A percentile compares a stretch with the other conserved stretches of the same genome.
phyloP scores from a whole-genome alignment of 257 asterid species.

The Fraxinus anomala region DNA sequence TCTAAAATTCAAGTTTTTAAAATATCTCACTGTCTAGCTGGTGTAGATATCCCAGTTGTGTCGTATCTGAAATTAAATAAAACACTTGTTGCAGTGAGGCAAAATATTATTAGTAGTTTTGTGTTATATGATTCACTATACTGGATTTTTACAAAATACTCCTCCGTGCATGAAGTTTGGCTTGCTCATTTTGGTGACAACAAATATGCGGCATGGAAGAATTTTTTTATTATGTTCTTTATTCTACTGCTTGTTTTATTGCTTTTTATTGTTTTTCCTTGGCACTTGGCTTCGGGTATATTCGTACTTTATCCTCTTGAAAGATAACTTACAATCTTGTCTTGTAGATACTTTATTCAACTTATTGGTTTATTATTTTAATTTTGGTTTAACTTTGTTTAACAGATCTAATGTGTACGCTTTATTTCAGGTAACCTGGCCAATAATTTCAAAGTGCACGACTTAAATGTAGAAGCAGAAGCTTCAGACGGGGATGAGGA shows the following conservation, averaged over 20 bases:
- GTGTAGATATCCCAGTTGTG: background rate
- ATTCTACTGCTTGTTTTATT: background rate
- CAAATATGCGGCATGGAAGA: background rate
- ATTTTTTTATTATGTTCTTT: background rate
- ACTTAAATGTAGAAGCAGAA: conserved; percentile 76
- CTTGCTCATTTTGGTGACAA: background rate
- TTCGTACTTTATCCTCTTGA: background rate
- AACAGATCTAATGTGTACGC: background rate
- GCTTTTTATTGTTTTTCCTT: background rate
- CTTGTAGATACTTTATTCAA: background rate
- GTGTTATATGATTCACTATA: background rate
- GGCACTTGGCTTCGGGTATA: background rate
- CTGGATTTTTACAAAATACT: background rate
- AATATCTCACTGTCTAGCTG: background rate
- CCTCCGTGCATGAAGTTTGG: background rate
- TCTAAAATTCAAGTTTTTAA: background rate
- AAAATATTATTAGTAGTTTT: background rate
- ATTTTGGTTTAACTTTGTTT: background rate
- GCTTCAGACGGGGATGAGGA: conserved; percentile 55
- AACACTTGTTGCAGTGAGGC: background rate
- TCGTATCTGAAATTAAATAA: background rate
- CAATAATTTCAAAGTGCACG: conserved; percentile 54
- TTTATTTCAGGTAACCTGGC: conserved; percentile 39
- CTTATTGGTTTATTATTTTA: background rate
- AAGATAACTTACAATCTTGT: background rate